A percentile compares a stretch with the other conserved stretches of the same genome.
Conservation (phyloP, 2,329 filamentous ascomycete genomes). For the Diaporthe vexans region DNA sequence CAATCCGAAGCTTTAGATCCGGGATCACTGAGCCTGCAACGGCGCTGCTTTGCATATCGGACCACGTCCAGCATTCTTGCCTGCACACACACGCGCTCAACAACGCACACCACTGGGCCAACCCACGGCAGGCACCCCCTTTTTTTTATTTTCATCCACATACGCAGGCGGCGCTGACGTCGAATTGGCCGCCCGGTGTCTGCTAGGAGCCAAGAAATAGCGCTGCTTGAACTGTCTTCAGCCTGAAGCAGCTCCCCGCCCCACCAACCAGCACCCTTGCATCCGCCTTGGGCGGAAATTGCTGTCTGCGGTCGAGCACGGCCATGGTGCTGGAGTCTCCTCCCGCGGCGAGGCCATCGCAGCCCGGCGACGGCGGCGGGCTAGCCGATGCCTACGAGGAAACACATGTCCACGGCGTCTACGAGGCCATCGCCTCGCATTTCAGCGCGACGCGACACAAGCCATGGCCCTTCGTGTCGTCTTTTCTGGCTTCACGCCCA, state of each 20-base stretch:
- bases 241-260: constrained; percentile 19
- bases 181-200: constrained; percentile 14
- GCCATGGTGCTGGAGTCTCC: constrained; percentile 34
- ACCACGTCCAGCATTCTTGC: constrained; percentile 28
- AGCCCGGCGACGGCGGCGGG: constrained; percentile 40
- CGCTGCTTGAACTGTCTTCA: constrained; percentile 11
- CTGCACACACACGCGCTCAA: constrained; percentile 3
- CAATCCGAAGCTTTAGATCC: constrained; percentile 28
- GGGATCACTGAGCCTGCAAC: constrained; percentile 29
- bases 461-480: constrained; percentile 93
- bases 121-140: background rate
- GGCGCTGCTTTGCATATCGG: constrained; percentile 28
- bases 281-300: background rate
- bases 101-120: constrained; percentile 13
- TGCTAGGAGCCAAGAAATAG: constrained; percentile 1
- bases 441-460: constrained; percentile 85
- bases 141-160: constrained; percentile 1
- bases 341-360: constrained; percentile 45
- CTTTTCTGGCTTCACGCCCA: constrained; percentile 76
- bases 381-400: constrained; percentile 79
- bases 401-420: constrained; percentile 90
- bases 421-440: constrained; percentile 87
- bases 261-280: constrained; percentile 16
- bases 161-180: constrained; percentile 6
- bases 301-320: constrained; percentile 18